phyloP scores from a whole-genome alignment of 768 basidiomycete species.

The Mycena belliarum region DNA sequence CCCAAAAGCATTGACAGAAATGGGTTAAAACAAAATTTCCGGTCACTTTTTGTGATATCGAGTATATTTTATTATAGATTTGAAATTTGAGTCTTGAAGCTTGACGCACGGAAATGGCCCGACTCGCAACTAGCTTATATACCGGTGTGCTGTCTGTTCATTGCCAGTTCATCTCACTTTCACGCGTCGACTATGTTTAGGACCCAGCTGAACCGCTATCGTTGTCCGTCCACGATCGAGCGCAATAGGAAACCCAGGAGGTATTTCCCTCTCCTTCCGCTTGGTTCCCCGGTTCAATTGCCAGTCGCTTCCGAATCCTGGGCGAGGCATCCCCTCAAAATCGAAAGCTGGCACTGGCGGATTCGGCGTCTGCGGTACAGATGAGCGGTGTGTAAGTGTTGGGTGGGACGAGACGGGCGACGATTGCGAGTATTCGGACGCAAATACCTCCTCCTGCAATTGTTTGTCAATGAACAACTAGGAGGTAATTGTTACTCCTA shows the following conservation, averaged over 20 bases:
- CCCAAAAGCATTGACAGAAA: too few species aligned
- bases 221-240: constrained; percentile 38
- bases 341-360: constrained; percentile 20
- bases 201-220: constrained; percentile 39
- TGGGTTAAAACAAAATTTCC: too few species aligned
- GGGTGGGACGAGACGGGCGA: background rate
- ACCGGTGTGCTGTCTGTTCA: too few species aligned
- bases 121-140: too few species aligned
- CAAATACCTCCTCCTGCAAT: constrained; percentile 5
- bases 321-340: constrained; percentile 42
- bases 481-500: background rate
- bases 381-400: background rate
- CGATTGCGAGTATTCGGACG: background rate
- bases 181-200: constrained; percentile 30
- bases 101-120: too few species aligned
- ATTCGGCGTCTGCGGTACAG: background rate
- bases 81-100: too few species aligned
- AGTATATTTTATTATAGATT: too few species aligned
- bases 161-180: constrained; percentile 5
- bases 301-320: constrained; percentile 42
- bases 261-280: constrained; percentile 8
- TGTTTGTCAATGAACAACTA: background rate
- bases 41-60: too few species aligned
- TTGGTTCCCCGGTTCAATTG: constrained; percentile 27
- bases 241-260: constrained; percentile 32